Conservation (phyloP, 2,329 filamentous ascomycete genomes). For the Arachnomyces sp. region DNA sequence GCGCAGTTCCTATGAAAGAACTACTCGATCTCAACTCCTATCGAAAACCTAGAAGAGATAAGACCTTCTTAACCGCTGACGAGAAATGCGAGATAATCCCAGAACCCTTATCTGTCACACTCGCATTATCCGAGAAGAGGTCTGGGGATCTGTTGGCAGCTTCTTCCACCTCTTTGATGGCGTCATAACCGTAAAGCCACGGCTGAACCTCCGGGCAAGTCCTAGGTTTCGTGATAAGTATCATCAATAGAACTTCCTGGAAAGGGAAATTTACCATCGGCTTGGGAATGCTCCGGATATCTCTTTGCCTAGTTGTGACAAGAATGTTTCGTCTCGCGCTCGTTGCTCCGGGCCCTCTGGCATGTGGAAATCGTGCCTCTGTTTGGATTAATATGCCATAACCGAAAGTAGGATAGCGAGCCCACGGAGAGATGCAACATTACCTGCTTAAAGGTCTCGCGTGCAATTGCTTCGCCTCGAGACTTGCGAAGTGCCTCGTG, state of each 20-base stretch:
- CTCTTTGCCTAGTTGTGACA: conserved; percentile 49
- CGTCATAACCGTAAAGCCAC: conserved; percentile 60
- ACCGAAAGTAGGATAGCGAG: conserved; percentile 13
- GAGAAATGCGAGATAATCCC: too few relatives aligned
- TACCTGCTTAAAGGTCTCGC: conserved; percentile 52
- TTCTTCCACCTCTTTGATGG: conserved; percentile 47
- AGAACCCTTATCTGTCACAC: too few relatives aligned
- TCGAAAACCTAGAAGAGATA: too few relatives aligned
- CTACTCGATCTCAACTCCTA: too few relatives aligned
- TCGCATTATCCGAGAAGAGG: too few relatives aligned
- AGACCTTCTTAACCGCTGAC: too few relatives aligned
- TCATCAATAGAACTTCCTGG: background rate
- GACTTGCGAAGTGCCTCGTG: conserved; percentile 43
- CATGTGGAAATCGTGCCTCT: conserved; percentile 45
- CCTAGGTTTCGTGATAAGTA: conserved; percentile 20
- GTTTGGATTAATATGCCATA: background rate
- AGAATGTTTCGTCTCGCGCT: conserved; percentile 51
- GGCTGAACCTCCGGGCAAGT: conserved; percentile 56
- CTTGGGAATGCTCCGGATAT: conserved; percentile 61
- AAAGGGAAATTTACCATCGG: conserved; percentile 39
- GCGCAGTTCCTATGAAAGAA: too few relatives aligned
- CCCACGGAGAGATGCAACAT: background rate
- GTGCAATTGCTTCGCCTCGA: conserved; percentile 48
- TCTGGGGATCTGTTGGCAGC: too few relatives aligned
- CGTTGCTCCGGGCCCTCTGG: conserved; percentile 49